These are phyloP conservation scores for Silybum marianum DNA, from an alignment of 129 eudicot genomes.

Conservation along the genomic window DNA sequence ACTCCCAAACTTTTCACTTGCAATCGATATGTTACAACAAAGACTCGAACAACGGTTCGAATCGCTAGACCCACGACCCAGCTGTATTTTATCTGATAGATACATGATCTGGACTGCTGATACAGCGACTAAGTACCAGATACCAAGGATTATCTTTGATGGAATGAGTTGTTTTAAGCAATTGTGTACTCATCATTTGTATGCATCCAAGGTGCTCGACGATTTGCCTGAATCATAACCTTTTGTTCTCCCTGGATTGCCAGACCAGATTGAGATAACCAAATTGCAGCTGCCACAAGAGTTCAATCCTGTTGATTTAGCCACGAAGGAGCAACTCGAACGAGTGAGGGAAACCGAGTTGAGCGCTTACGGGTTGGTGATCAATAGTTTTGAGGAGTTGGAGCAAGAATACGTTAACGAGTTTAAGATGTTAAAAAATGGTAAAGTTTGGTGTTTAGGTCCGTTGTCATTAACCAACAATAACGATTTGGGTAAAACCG, in stretches of 20 bases:
- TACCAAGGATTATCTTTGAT: conserved; percentile 58
- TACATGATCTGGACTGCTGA: conserved; percentile 40
- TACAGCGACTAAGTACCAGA: conserved; percentile 36
- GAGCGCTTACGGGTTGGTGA: conserved; percentile 43
- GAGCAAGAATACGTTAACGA: conserved; percentile 56
- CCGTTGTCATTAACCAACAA: conserved; percentile 58
- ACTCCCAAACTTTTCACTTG: conserved; percentile 29
- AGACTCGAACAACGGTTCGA: conserved; percentile 36
- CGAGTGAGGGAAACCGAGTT: conserved; percentile 32
- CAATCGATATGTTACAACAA: conserved; percentile 35
- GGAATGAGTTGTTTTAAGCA: conserved; percentile 57
- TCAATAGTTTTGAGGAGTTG: conserved; percentile 64
- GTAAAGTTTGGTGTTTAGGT: conserved; percentile 66
- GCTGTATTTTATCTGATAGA: conserved; percentile 49
- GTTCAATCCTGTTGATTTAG: conserved; percentile 24
- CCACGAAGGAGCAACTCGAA: conserved; percentile 22
- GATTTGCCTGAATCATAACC: conserved; percentile 28
- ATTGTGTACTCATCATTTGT: conserved; percentile 39
- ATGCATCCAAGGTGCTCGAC: conserved; percentile 13
- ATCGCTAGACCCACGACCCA: conserved; percentile 43
- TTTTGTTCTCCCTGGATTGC: conserved; percentile 58
- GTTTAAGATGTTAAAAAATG: conserved; percentile 36
- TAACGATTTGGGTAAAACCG: conserved; percentile 22
- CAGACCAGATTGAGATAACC: conserved; percentile 51
- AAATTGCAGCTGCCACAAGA: conserved; percentile 40